Evolutionary conservation across 768 basidiomycete genomes (phyloP).

Genomic region (Suillus occidentalis): DNA sequence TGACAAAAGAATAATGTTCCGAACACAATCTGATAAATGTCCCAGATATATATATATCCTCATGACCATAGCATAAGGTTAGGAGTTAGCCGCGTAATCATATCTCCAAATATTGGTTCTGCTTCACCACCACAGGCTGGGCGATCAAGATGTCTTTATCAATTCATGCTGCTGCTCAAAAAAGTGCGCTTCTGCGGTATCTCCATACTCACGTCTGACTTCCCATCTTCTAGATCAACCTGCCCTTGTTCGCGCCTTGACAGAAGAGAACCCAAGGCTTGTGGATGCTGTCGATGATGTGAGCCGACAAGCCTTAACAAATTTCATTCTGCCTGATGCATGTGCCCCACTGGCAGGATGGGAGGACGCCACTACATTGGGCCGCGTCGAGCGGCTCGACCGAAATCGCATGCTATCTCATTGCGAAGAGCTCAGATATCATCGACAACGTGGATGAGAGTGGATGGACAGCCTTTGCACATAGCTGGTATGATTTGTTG

Average conservation of each 20-base stretch:
- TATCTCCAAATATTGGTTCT: neutral
- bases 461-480: conserved; percentile 79
- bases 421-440: conserved; percentile 70
- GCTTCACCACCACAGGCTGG: conserved; percentile 3
- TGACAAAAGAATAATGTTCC: neutral
- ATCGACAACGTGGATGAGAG: conserved; percentile 56
- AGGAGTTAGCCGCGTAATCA: conserved; percentile 21
- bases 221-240: conserved; percentile 53
- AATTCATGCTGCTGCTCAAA: conserved; percentile 69
- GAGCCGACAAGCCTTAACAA: conserved; percentile 14
- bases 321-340: neutral
- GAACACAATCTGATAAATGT: neutral
- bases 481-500: conserved; percentile 57
- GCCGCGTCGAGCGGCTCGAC: conserved; percentile 72
- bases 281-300: conserved; percentile 67
- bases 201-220: neutral
- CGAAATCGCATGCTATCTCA: conserved; percentile 65
- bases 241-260: conserved; percentile 63
- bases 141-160: conserved; percentile 44
- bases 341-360: conserved; percentile 50
- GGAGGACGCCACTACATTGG: conserved; percentile 83
- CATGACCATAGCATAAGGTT: conserved; percentile 24
- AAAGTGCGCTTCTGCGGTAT: conserved; percentile 42
- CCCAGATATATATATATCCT: neutral
- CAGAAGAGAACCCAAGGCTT: conserved; percentile 59